These are phyloP conservation scores for Penicillium alfredii DNA, from an alignment of 495 filamentous ascomycete genomes.

Conservation along the genomic window DNA sequence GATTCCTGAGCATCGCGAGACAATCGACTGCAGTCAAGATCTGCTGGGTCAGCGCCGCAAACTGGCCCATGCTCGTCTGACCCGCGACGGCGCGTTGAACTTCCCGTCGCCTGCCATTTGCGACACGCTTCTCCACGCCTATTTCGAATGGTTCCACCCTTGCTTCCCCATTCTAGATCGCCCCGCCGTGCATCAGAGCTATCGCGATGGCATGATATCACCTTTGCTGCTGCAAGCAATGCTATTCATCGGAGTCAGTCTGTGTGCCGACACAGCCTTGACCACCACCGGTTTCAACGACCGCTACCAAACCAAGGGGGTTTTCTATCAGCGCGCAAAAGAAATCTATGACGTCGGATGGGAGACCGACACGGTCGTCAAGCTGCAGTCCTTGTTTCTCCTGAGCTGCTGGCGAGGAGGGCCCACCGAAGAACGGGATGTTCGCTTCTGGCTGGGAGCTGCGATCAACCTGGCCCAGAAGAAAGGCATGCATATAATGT, in stretches of 20 bases:
- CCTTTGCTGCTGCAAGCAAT: slow-evolving; percentile 38
- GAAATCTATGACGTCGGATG: slow-evolving; percentile 41
- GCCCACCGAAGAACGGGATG: slow-evolving; percentile 37
- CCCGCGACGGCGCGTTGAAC: slow-evolving; percentile 30
- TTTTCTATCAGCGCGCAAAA: slow-evolving; percentile 37
- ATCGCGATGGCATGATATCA: slow-evolving; percentile 27
- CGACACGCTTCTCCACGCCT: slow-evolving; percentile 30
- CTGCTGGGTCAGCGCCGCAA: slow-evolving; percentile 13
- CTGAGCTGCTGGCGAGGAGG: slow-evolving; percentile 41
- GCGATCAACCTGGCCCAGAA: slow-evolving; percentile 38
- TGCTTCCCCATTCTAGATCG: slow-evolving; percentile 40
- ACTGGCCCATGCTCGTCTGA: slow-evolving; percentile 22
- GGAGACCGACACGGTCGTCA: slow-evolving; percentile 33
- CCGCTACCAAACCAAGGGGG: slow-evolving; percentile 35
- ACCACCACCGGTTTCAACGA: slow-evolving; percentile 24
- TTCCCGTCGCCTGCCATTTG: slow-evolving; percentile 30
- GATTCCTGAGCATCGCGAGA: slow-evolving; percentile 18
- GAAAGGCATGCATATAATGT: slow-evolving; percentile 44
- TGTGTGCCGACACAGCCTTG: slow-evolving; percentile 33
- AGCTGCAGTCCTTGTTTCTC: slow-evolving; percentile 38
- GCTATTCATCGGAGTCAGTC: slow-evolving; percentile 39
- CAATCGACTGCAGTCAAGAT: slow-evolving; percentile 10
- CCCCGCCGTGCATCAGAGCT: slow-evolving; percentile 17
- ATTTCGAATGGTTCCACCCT: slow-evolving; percentile 44
- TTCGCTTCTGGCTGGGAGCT: slow-evolving; percentile 38